phyloP scores from a whole-genome alignment of 345 rosid species.

The Lumnitzera littorea region DNA sequence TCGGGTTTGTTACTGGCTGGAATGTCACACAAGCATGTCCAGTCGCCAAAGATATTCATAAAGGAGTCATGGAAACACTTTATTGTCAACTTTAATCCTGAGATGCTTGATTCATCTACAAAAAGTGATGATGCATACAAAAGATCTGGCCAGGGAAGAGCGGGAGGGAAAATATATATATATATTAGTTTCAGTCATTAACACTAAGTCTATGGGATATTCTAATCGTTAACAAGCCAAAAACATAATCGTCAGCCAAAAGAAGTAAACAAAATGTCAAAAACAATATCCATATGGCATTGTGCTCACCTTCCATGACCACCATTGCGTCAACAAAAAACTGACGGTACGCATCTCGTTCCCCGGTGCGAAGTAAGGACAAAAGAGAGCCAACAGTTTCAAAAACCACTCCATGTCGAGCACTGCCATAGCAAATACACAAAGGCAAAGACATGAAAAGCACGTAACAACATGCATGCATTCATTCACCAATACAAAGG shows the following conservation, averaged over 20 bases:
- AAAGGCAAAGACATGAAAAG: no score
- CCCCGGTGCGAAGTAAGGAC: conserved; percentile 75
- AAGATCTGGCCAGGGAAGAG: conserved; percentile 44
- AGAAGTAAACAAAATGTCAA: conserved; percentile 3
- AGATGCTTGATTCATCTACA: conserved; percentile 18
- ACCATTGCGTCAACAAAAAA: conserved; percentile 67
- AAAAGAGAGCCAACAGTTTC: conserved; percentile 80
- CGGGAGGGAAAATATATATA: conserved; percentile 13
- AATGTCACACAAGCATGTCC: conserved; percentile 53
- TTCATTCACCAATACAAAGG: no score
- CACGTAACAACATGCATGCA: no score
- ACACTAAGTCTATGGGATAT: background rate
- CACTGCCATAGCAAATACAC: conserved; percentile 26
- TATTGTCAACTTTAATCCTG: conserved; percentile 29
- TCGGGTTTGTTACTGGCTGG: conserved; percentile 50
- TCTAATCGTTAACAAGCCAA: background rate
- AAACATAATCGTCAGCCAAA: background rate
- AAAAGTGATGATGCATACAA: conserved; percentile 36
- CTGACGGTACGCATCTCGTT: conserved; percentile 63
- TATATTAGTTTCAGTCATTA: conserved; percentile 9
- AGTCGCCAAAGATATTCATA: conserved; percentile 40
- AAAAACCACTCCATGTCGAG: conserved; percentile 63
- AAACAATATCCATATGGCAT: background rate
- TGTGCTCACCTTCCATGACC: conserved; percentile 57
- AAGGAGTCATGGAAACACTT: conserved; percentile 65